These are phyloP conservation scores for Cylindrotheca fusiformis DNA, from an alignment of 108 stramenopile genomes.

Conservation along the genomic window DNA sequence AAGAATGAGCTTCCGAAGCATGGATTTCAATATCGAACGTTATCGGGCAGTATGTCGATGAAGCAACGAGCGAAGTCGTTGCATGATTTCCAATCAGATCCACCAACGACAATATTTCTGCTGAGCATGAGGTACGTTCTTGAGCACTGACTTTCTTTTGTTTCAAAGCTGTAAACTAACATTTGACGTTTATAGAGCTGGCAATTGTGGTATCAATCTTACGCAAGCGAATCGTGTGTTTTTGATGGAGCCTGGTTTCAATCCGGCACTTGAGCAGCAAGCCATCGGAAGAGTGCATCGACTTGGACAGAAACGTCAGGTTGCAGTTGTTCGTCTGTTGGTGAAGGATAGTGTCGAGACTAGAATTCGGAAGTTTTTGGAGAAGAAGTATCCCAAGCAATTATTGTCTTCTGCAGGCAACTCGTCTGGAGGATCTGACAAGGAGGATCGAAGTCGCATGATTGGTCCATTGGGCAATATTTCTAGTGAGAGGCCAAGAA, in stretches of 20 bases:
- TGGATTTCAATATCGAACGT: conserved; percentile 41
- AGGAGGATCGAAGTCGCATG: no score
- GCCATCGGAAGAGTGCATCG: conserved; percentile 65
- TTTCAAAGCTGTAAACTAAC: conserved; percentile 15
- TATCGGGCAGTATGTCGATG: conserved; percentile 45
- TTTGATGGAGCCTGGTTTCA: conserved; percentile 61
- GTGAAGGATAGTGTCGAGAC: conserved; percentile 33
- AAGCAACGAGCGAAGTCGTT: conserved; percentile 38
- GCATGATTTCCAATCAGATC: conserved; percentile 45
- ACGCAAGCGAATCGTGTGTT: conserved; percentile 61
- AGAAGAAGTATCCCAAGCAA: conserved; percentile 38
- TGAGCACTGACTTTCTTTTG: neutral
- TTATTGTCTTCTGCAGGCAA: neutral
- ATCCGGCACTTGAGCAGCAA: conserved; percentile 55
- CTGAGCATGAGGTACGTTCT: conserved; percentile 42
- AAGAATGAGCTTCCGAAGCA: conserved; percentile 38
- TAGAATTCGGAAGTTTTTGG: conserved; percentile 23
- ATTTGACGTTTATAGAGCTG: conserved; percentile 24
- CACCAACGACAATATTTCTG: conserved; percentile 50
- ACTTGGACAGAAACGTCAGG: conserved; percentile 46
- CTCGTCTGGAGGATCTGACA: neutral
- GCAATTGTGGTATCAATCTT: conserved; percentile 58
- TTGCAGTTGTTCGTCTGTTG: conserved; percentile 25
- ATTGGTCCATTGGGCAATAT: neutral
- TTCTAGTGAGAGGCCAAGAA: neutral